Conservation (phyloP, 129 eudicot species). For the Deinandra increscens region DNA sequence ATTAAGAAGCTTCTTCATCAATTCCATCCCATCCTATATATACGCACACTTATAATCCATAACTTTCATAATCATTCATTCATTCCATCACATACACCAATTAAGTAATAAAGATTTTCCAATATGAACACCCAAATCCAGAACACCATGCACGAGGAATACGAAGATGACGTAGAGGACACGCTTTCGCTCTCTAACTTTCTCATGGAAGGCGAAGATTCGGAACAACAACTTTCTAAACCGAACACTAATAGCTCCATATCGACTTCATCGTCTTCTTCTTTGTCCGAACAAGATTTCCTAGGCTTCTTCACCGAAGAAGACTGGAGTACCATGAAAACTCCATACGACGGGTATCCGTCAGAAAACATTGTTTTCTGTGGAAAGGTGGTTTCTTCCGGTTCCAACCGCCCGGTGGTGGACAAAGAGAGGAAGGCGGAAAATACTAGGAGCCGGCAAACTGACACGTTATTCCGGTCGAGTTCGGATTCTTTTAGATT, state of each 20-base stretch:
- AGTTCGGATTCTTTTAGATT: constrained; percentile 33
- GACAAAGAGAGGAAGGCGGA: not conserved
- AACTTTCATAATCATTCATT: not conserved
- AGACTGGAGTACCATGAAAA: constrained; percentile 16
- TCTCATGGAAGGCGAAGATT: constrained; percentile 13
- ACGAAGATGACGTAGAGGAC: constrained; percentile 27
- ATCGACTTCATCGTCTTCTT: constrained; percentile 19
- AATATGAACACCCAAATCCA: constrained; percentile 3
- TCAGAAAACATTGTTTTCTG: constrained; percentile 23
- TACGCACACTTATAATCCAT: not conserved
- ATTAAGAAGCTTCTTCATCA: not conserved
- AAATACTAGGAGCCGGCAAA: not conserved
- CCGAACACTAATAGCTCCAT: not conserved
- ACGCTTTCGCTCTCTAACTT: constrained; percentile 34
- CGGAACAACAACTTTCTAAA: constrained; percentile 1
- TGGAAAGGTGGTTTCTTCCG: constrained; percentile 30
- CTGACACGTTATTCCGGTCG: constrained; percentile 21
- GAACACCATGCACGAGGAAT: constrained; percentile 24
- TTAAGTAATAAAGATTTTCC: too few relatives aligned
- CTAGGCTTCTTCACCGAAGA: constrained; percentile 33
- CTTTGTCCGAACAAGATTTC: constrained; percentile 32
- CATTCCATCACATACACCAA: not conserved
- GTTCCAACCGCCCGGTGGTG: constrained; percentile 11
- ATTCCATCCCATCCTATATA: not conserved
- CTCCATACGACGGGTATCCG: not conserved